These are phyloP conservation scores for Suillus weaverae DNA, from an alignment of 768 basidiomycete species.

Conservation along the genomic window DNA sequence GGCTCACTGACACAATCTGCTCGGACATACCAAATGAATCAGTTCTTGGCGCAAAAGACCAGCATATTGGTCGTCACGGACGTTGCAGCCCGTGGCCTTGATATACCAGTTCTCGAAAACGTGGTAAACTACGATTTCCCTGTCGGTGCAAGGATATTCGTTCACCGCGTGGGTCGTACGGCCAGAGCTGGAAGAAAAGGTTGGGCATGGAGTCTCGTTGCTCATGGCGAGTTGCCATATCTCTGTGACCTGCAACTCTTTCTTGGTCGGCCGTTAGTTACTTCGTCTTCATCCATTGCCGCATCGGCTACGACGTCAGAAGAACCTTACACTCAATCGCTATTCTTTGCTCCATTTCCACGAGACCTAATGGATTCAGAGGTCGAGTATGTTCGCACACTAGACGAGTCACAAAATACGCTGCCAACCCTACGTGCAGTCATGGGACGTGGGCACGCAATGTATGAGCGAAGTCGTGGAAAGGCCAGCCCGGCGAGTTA, in stretches of 20 bases:
- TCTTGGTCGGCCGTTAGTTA: constrained; percentile 73
- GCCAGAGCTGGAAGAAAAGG: constrained; percentile 93
- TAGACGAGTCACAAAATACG: constrained; percentile 64
- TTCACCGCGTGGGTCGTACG: constrained; percentile 96
- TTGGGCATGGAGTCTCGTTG: constrained; percentile 96
- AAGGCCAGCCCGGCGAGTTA: constrained; percentile 88
- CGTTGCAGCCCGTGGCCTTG: constrained; percentile 96
- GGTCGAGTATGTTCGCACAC: constrained; percentile 69
- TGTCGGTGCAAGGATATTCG: constrained; percentile 87
- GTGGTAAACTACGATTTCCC: constrained; percentile 99
- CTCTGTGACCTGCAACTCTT: constrained; percentile 93
- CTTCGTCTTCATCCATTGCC: constrained; percentile 33
- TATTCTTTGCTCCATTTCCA: constrained; percentile 82
- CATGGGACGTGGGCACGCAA: constrained; percentile 83
- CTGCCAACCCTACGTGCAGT: constrained; percentile 72
- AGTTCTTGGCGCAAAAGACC: constrained; percentile 78
- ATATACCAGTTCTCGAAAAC: constrained; percentile 94
- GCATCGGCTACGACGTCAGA: constrained; percentile 46
- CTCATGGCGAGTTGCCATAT: constrained; percentile 82
- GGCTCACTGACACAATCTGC: constrained; percentile 93
- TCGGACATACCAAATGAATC: constrained; percentile 86
- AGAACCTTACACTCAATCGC: constrained; percentile 64
- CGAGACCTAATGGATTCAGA: constrained; percentile 82
- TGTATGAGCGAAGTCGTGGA: constrained; percentile 93
- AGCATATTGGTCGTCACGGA: constrained; percentile 94